Base-by-base conservation (phyloP, 2,329 filamentous ascomycete species). In the Aulographum hederae region DNA sequence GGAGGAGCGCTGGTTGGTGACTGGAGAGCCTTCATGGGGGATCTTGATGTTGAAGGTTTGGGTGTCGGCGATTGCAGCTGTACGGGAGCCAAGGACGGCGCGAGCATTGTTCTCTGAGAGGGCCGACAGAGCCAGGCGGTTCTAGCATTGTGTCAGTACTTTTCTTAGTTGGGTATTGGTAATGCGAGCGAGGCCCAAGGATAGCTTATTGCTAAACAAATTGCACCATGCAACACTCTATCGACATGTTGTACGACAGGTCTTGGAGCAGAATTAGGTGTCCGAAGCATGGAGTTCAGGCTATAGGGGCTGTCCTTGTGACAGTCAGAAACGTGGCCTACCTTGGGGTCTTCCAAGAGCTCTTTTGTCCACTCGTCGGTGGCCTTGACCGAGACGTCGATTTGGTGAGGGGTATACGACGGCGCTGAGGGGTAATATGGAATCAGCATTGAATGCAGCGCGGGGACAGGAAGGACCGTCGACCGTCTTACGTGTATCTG, bases 1-100 rank as follows among this genome's bases (percentile, higher is more conserved):
- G 2, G 77, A 84, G 5, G 69, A 69, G 20, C 75, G 66, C 57
- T 93, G 82, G 51, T 91, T 85, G 0, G 84, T 91, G 38, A 92
- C 75, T 0, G 84, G 84, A 0, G 63, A 66, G 30, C 82, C 84
- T 51, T 92, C 82, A 33, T 79, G 65, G 0, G 81, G 78, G 37
- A 92, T 84, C 50, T 72, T 73, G 50, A 84, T 56, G 47, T 85
- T 91, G 70, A 84, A 92, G 38, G 78, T 66, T 34, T 92, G 82
- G 33, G 71, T 75, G 48, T 89, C 77, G 26, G 65, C 55, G 37
- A 81, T 67, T 33, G 67, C 57, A 18, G 74, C 60, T 1, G 69
- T 56, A 6, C 67, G 68, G 26, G 73, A 76, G 33, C 67, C 64
- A 27, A 92, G 64, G 28, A 84, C 63, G 8, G 67, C 54, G 35